Evolutionary conservation across 2,329 filamentous ascomycete species (phyloP).

Genomic region (Coniochaeta sp.): DNA sequence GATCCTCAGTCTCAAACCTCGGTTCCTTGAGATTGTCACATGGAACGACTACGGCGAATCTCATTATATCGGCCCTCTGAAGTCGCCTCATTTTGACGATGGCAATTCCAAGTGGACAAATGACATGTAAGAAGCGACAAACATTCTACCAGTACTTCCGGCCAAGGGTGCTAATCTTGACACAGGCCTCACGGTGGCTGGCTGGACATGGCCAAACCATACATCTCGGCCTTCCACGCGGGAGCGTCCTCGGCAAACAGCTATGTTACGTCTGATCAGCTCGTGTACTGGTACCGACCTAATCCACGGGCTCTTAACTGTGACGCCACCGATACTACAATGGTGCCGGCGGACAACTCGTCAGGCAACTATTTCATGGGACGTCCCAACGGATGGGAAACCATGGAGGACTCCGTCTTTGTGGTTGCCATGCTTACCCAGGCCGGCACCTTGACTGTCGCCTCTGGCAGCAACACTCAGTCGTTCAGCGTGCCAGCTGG

Average conservation of each 20-base stretch:
- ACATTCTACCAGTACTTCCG: no score
- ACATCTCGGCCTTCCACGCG: slow-evolving; percentile 8
- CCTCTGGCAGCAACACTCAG: slow-evolving; percentile 33
- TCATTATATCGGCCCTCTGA: slow-evolving; percentile 10
- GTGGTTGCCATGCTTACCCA: slow-evolving; percentile 42
- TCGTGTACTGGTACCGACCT: slow-evolving; percentile 51
- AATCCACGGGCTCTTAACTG: slow-evolving; percentile 38
- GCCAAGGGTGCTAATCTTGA: background rate
- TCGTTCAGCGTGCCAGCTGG: slow-evolving; percentile 38
- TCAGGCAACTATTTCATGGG: slow-evolving; percentile 45
- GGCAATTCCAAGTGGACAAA: slow-evolving; percentile 25
- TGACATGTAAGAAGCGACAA: slow-evolving; percentile 9
- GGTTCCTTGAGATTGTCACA: slow-evolving; percentile 6
- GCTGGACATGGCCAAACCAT: slow-evolving; percentile 32
- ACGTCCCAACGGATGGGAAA: slow-evolving; percentile 41
- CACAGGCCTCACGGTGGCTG: slow-evolving; percentile 31
- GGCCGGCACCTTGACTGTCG: slow-evolving; percentile 34
- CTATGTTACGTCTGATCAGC: slow-evolving; percentile 38
- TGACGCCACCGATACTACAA: slow-evolving; percentile 43
- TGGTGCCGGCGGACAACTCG: slow-evolving; percentile 32
- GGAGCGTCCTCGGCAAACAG: slow-evolving; percentile 4
- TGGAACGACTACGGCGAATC: slow-evolving; percentile 10
- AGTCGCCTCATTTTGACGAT: slow-evolving; percentile 18
- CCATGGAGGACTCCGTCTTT: slow-evolving; percentile 42
- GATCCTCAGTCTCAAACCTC: slow-evolving; percentile 5